Conservation (phyloP, 108 stramenopile species). For the Cyclostephanos invisitatus region DNA sequence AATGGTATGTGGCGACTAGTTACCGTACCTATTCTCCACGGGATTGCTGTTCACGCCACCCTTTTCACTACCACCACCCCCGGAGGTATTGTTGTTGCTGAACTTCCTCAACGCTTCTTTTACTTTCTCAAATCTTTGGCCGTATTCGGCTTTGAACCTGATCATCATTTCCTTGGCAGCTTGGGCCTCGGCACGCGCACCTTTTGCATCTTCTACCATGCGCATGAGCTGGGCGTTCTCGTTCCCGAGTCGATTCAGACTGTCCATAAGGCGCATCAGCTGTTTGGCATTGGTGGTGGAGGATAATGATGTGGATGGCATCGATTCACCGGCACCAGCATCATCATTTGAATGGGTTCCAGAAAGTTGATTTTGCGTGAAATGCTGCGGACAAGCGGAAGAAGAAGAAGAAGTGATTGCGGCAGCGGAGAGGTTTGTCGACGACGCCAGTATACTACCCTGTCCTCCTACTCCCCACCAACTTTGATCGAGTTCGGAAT, state of each 20-base stretch:
- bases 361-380: background rate
- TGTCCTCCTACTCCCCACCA: conserved; percentile 79
- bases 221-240: conserved; percentile 83
- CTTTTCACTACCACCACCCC: conserved; percentile 10
- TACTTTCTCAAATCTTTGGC: conserved; percentile 59
- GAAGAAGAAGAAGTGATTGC: conserved; percentile 36
- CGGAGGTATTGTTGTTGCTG: conserved; percentile 33
- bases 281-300: conserved; percentile 70
- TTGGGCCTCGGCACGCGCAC: conserved; percentile 73
- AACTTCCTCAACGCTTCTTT: conserved; percentile 76
- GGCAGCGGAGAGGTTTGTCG: conserved; percentile 60
- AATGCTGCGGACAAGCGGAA: background rate
- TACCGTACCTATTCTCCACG: conserved; percentile 50
- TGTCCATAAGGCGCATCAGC: conserved; percentile 86
- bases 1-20: background rate
- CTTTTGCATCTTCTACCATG: conserved; percentile 79
- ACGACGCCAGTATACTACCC: conserved; percentile 40
- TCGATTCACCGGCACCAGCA: background rate
- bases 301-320: conserved; percentile 10
- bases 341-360: background rate
- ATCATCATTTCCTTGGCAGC: conserved; percentile 75
- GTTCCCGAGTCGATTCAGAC: conserved; percentile 80
- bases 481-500: conserved; percentile 69
- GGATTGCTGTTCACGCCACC: conserved; percentile 38
- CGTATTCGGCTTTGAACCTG: conserved; percentile 72